phyloP scores from a whole-genome alignment of 2,329 filamentous ascomycete genomes.

The Hirsutella thompsonii region DNA sequence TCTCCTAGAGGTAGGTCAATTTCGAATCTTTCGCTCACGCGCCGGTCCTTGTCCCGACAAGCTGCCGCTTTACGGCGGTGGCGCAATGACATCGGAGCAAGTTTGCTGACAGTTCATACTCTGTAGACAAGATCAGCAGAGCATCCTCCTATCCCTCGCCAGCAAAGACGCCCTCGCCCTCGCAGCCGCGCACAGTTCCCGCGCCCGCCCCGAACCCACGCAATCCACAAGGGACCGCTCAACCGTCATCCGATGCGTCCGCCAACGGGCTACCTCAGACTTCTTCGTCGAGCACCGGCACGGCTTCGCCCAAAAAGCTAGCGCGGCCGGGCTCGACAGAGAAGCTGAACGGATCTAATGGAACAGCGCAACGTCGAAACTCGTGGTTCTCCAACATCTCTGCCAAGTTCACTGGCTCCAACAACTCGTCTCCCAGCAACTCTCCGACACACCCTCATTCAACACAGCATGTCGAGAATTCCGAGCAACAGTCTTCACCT shows the following conservation, averaged over 20 bases:
- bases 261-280: constrained; percentile 10
- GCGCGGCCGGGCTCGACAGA: constrained; percentile 24
- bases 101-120: neutral
- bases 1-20: constrained; percentile 58
- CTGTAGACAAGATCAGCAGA: constrained; percentile 18
- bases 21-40: too few species aligned
- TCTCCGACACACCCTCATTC: constrained; percentile 8
- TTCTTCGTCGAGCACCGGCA: constrained; percentile 12
- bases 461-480: constrained; percentile 4
- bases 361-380: constrained; percentile 42
- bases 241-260: constrained; percentile 5
- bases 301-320: constrained; percentile 11
- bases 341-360: constrained; percentile 13
- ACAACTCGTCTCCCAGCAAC: constrained; percentile 11
- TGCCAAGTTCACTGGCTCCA: constrained; percentile 69
- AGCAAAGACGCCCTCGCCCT: constrained; percentile 11
- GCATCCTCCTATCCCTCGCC: constrained; percentile 13
- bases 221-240: constrained; percentile 14
- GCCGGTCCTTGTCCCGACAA: too few species aligned
- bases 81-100: neutral
- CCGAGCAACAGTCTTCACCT: constrained; percentile 6
- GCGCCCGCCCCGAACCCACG: constrained; percentile 12
- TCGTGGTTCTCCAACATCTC: constrained; percentile 94
- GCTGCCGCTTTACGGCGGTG: too few species aligned
- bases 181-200: constrained; percentile 20